Evolutionary conservation across 148 eudicot species (phyloP), one percentile per base, ranked within the genome.

Genomic region (Rhododendron ovatum): DNA sequence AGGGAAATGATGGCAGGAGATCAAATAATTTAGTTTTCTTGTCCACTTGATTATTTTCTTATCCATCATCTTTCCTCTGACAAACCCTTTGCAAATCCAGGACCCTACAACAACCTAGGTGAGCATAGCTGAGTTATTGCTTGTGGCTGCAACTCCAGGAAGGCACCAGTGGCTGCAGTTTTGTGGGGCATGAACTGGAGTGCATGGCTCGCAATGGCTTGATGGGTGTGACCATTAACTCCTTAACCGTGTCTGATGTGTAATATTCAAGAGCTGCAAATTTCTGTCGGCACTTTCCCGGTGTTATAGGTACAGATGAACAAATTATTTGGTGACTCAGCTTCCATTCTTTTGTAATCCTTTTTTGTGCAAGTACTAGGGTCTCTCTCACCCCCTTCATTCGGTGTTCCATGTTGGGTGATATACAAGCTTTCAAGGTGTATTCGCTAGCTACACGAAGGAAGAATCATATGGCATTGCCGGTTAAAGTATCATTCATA

Each of bases 121-220:
- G 83, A 82, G 91, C 88, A 83, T 90, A 94, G 30, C 92, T 88
- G 87, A 93, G 81, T 81, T 92, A 83, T 96, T 95, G 95, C 95
- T 94, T 22, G 92, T 91, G 86, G 93, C 98, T 43, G 98, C 93
- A 78, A 91, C 92, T 71, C 96, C 95, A 2, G 95, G 98, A 63
- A 91, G 92, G 89, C 95, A 94, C 96, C 94, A 93, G 30, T 94
- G 98, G 87, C 95, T 94, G 87, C 98, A 93, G 82, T 96, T 95
- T 80, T 94, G 94, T 80, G 92, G 88, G 30, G 91, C 37, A 41
- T 87, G 77, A 74, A 77, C 63, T 18, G 90, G 88, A 63, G 92
- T 84, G 57, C 88, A 91, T 74, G 93, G 96, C 85, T 94, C 94
- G 0, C 92, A 92, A 71, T 93, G 88, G 78, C 90, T 89, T 15